Evolutionary conservation across 768 basidiomycete species (phyloP), one percentile per base, ranked within the genome.

Genomic region (Tulasnella sp.): DNA sequence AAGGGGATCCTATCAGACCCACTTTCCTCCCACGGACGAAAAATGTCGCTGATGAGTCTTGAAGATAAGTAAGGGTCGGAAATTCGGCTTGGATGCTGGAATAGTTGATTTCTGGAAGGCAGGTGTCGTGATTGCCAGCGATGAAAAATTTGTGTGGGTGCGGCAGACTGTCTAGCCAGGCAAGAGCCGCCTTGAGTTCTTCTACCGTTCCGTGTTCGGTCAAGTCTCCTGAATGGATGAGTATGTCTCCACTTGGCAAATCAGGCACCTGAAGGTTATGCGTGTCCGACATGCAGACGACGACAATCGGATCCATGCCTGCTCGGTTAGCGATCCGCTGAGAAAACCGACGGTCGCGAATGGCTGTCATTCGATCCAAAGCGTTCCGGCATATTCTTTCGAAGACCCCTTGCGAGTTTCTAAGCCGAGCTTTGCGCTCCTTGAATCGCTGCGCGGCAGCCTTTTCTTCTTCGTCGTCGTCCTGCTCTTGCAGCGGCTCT

Each of bases 101-200:
- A 36, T 77, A 73, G 46, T 52, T 31, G 19, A 40, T 39, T 31
- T 34, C 71, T n/a, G 56, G 39, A 19, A 88, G 84, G 16, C 79
- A 75, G 1, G 40, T n/a, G 74, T 88, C 87, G 82, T 87, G 88
- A 79, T 88, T 88, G 1, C 88, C 88, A 10, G 85, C 88, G 44
- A 88, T 85, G 80, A 87, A 84, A 27, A 88, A 48, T 75, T 88
- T 89, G 83, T 86, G 77, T 0, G 81, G 84, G 76, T 89, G 86
- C 36, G 87, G 84, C 36, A 85, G 85, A 71, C 44, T 5, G 38
- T 31, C 24, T 6, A 77, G 0, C 79, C 79, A 80, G 24, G n/a
- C 18, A 31, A 80, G 58, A 21, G 76, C 76, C 10, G 19, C 78
- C n/a, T 68, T 38, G 9, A 80, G 48, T 36, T 80, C 79, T 21